Conservation (phyloP, 177 flowering plant species). For the Vitis hybrid region DNA sequence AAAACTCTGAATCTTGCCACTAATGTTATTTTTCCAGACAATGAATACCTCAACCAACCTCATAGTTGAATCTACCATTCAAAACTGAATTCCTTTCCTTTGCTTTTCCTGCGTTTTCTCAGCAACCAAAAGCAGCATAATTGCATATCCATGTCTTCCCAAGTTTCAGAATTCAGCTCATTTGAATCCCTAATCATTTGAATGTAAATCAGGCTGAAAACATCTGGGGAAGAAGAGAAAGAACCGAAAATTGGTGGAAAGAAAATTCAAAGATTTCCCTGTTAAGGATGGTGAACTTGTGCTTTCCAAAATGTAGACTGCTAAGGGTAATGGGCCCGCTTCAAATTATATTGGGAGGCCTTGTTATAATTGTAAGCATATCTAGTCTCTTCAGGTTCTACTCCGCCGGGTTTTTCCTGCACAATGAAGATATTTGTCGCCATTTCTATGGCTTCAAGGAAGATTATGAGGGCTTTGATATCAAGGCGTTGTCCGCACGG, state of each 20-base stretch:
- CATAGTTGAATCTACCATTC: too few relatives aligned
- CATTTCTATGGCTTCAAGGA: conserved; percentile 51
- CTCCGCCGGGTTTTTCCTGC: conserved; percentile 70
- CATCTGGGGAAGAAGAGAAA: not conserved
- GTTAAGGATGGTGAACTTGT: conserved; percentile 41
- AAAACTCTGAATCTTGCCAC: too few relatives aligned
- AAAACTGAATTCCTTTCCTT: too few relatives aligned
- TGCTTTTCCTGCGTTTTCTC: conserved; percentile 8
- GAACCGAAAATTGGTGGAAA: not conserved
- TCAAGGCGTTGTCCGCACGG: conserved; percentile 53
- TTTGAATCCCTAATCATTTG: not conserved
- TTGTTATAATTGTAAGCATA: conserved; percentile 68
- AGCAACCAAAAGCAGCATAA: conserved; percentile 3
- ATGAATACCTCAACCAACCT: too few relatives aligned
- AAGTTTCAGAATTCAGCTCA: not conserved
- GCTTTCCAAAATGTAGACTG: conserved; percentile 52
- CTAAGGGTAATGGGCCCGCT: conserved; percentile 50
- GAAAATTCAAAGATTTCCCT: not conserved
- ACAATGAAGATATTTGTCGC: conserved; percentile 62
- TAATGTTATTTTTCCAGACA: too few relatives aligned
- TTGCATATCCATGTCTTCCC: not conserved
- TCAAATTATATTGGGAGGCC: conserved; percentile 68
- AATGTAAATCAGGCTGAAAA: conserved; percentile 16
- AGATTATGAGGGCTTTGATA: conserved; percentile 45
- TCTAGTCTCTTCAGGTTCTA: conserved; percentile 63